Percentiles rank a stretch among this genome's conserved stretches.
Conservation (phyloP, 2,329 filamentous ascomycete species). For the Sporothrix curviconia region DNA sequence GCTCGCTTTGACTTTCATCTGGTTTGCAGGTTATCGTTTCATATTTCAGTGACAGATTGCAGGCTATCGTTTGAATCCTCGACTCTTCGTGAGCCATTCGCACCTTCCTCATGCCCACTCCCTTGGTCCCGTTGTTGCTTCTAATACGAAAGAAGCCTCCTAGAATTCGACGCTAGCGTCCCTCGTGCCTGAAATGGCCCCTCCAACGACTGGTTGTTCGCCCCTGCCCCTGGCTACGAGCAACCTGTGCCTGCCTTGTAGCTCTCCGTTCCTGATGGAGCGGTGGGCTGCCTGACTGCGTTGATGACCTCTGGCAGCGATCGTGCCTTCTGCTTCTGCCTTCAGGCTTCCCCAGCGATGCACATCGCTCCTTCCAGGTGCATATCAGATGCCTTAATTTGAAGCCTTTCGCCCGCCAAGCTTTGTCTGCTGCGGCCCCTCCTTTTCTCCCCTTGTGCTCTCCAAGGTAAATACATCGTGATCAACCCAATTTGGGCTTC, state of each 20-base stretch:
- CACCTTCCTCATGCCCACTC: neutral
- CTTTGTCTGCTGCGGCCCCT: neutral
- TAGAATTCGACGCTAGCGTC: neutral
- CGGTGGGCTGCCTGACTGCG: neutral
- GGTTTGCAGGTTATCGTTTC: neutral
- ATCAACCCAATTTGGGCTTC: neutral
- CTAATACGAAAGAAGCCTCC: neutral
- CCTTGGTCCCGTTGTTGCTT: neutral
- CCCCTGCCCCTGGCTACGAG: slow-evolving; percentile 2
- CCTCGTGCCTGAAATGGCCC: neutral
- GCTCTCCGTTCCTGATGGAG: neutral
- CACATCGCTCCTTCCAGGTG: slow-evolving; percentile 3
- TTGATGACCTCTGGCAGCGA: neutral
- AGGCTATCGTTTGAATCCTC: no score
- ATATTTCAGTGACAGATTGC: neutral
- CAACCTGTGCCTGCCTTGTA: neutral
- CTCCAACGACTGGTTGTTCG: neutral
- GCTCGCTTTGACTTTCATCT: neutral
- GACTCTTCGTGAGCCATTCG: no score
- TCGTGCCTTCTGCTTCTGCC: neutral
- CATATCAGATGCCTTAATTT: neutral
- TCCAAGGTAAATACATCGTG: neutral
- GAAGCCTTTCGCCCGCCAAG: neutral
- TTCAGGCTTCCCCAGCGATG: neutral
- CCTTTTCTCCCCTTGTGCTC: neutral